These are phyloP conservation scores for Naganishia friedmannii DNA, from an alignment of 768 basidiomycete genomes.

Conservation along the genomic window DNA sequence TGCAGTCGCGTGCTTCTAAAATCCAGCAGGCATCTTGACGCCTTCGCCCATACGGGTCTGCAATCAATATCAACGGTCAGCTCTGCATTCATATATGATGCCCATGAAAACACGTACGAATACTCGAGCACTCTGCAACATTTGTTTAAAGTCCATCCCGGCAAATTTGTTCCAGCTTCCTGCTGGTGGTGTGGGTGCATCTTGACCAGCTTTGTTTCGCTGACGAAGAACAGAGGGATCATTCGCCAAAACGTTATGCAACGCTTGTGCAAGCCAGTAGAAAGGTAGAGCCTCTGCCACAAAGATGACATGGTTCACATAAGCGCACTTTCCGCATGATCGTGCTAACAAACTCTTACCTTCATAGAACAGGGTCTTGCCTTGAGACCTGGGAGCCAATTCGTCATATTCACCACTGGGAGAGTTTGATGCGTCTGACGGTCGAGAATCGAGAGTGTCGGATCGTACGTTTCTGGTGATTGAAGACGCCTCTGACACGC, in stretches of 20 bases:
- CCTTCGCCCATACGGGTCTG: constrained; percentile 49
- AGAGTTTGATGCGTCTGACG: neutral
- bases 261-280: constrained; percentile 53
- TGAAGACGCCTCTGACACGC: constrained; percentile 27
- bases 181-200: neutral
- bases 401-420: constrained; percentile 21
- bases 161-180: constrained; percentile 28
- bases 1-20: neutral
- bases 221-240: constrained; percentile 25
- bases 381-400: constrained; percentile 28
- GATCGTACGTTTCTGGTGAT: constrained; percentile 1
- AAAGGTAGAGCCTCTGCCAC: constrained; percentile 51
- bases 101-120: constrained; percentile 34
- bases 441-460: neutral
- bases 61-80: neutral
- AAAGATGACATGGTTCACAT: neutral
- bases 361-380: constrained; percentile 42
- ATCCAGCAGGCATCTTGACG: constrained; percentile 14
- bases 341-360: constrained; percentile 37
- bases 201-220: neutral
- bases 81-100: neutral
- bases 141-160: constrained; percentile 43
- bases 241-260: constrained; percentile 48
- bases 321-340: neutral
- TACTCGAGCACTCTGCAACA: constrained; percentile 46